Evolutionary conservation across 75 land plant species (phyloP).

Genomic region (Picea sitchensis): DNA sequence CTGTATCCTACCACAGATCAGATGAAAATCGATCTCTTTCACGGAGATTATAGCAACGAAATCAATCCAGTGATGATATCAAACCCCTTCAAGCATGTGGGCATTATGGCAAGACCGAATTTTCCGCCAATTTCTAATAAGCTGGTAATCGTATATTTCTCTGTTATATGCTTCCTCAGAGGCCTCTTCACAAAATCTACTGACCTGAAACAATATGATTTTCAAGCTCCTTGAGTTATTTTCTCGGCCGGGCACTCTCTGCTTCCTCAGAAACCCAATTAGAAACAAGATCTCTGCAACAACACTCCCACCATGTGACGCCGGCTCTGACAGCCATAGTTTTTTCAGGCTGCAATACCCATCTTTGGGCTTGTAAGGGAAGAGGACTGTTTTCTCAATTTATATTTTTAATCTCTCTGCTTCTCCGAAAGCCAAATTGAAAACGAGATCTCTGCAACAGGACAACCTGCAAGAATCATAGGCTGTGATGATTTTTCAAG

Average conservation of each 20-base stretch:
- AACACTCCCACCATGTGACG: too few species aligned
- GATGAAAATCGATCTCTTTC: neutral
- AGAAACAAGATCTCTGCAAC: too few species aligned
- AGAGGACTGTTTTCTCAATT: too few species aligned
- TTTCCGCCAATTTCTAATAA: neutral
- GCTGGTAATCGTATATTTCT: neutral
- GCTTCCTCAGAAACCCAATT: too few species aligned
- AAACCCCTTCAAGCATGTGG: neutral
- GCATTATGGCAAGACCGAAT: neutral
- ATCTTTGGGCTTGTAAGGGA: neutral
- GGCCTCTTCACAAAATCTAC: too few species aligned
- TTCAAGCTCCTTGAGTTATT: too few species aligned
- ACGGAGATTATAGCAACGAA: neutral
- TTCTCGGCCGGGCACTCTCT: too few species aligned
- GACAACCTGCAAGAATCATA: too few species aligned
- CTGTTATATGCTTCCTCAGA: too few species aligned
- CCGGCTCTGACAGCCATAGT: neutral
- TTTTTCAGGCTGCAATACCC: neutral
- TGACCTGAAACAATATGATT: too few species aligned
- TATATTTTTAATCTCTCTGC: neutral
- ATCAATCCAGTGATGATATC: neutral
- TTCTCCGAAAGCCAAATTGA: neutral
- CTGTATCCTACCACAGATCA: neutral
- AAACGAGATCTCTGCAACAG: neutral
- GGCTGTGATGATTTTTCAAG: neutral